Percentiles rank a stretch among this genome's conserved stretches.
These are phyloP conservation scores for Clitopilus hobsonii DNA, from an alignment of 768 basidiomycete species.

Conservation along the genomic window DNA sequence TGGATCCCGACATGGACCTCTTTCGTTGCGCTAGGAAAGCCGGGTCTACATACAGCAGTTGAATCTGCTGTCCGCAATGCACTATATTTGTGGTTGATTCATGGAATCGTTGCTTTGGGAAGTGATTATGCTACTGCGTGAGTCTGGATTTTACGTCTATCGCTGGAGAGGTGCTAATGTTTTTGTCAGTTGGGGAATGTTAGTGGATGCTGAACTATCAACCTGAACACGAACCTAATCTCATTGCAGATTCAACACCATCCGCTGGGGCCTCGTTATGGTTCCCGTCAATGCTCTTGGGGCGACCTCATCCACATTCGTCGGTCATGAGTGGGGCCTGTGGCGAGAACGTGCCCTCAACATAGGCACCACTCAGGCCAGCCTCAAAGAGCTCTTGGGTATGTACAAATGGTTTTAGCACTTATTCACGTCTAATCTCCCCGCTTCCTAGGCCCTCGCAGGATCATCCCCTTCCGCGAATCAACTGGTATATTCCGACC, in stretches of 20 bases:
- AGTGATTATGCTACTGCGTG: slow-evolving; percentile 20
- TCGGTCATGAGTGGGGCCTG: slow-evolving; percentile 19
- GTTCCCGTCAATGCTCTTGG: slow-evolving; percentile 16
- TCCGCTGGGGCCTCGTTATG: slow-evolving; percentile 22
- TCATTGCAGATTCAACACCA: slow-evolving; percentile 15
- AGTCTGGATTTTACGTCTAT: slow-evolving; percentile 5
- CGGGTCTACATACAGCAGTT: not conserved
- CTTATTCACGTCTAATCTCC: not conserved
- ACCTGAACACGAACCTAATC: not conserved
- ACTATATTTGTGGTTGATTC: slow-evolving; percentile 16
- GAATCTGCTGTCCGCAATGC: not conserved
- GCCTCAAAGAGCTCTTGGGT: not conserved
- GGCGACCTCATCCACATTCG: slow-evolving; percentile 16
- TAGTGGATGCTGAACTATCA: not conserved
- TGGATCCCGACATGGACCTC: not conserved
- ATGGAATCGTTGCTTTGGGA: slow-evolving; percentile 18
- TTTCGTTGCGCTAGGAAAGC: not conserved
- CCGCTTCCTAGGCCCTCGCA: not conserved
- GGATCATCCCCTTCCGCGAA: not conserved
- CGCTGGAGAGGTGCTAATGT: slow-evolving; percentile 1
- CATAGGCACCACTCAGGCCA: not conserved
- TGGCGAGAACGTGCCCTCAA: slow-evolving; percentile 2
- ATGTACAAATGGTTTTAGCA: not conserved
- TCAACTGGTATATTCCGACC: slow-evolving; percentile 8
- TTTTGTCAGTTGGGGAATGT: slow-evolving; percentile 2